phyloP scores from a whole-genome alignment of 1,284 basidiomycete species.

The Malassezia restricta region DNA sequence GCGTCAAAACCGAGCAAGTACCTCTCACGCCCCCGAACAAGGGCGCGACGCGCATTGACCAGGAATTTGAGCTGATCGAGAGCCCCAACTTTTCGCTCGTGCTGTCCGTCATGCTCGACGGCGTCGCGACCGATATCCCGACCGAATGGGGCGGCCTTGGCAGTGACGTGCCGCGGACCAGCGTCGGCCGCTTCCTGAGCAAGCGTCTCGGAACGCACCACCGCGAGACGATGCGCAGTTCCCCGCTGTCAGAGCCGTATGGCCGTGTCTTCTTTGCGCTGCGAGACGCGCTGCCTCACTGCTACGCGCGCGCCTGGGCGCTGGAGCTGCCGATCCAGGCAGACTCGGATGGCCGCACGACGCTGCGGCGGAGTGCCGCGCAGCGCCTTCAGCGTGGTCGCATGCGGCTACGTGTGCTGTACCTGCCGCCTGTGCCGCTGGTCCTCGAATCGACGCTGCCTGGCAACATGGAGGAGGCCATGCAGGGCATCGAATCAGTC shows the following conservation, averaged over 20 bases:
- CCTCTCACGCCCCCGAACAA: conserved; percentile 55
- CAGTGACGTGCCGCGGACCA: conserved; percentile 21
- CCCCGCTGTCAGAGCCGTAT: background rate
- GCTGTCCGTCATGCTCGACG: conserved; percentile 39
- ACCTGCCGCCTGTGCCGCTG: conserved; percentile 72
- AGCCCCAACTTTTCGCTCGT: conserved; percentile 41
- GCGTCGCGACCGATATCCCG: conserved; percentile 17
- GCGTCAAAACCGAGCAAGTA: conserved; percentile 77
- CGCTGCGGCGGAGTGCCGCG: conserved; percentile 13
- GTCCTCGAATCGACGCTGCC: conserved; percentile 67
- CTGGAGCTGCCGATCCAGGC: conserved; percentile 38
- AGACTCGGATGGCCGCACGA: conserved; percentile 17
- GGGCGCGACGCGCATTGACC: conserved; percentile 57
- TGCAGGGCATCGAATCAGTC: conserved; percentile 72
- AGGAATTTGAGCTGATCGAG: conserved; percentile 65
- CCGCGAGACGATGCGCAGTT: background rate
- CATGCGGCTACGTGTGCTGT: conserved; percentile 52
- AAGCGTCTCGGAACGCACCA: background rate
- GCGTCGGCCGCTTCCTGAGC: conserved; percentile 28
- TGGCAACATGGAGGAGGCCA: conserved; percentile 79
- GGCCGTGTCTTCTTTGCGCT: conserved; percentile 7
- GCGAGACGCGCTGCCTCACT: conserved; percentile 26
- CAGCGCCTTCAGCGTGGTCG: conserved; percentile 20
- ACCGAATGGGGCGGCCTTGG: conserved; percentile 20
- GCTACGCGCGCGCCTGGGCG: conserved; percentile 25